Evolutionary conservation across 176 grass and related monocot species (phyloP).

Genomic region (Dendrocalamus sinicus): DNA sequence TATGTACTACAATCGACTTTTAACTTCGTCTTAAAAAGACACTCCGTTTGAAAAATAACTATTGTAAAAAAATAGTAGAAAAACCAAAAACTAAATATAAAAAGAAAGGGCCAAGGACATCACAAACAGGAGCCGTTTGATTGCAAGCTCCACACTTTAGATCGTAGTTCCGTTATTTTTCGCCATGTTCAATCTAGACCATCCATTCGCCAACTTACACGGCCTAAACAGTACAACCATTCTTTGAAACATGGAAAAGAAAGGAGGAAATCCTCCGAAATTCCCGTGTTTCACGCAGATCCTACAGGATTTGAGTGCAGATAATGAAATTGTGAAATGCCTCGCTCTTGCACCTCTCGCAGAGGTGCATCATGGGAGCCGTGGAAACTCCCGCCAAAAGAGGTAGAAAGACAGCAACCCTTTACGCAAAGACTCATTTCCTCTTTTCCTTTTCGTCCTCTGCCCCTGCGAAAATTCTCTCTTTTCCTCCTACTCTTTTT

Average conservation of each 20-base stretch:
- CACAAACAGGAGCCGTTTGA: too few species aligned
- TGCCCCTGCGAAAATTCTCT: not conserved
- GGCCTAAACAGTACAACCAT: not conserved
- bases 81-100: too few species aligned
- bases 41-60: fast-evolving
- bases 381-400: slow-evolving; percentile 30
- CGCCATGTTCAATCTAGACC: not conserved
- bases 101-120: too few species aligned
- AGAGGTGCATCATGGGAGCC: not conserved
- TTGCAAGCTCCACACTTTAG: not conserved
- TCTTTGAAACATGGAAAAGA: too few species aligned
- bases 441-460: not conserved
- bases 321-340: not conserved
- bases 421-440: not conserved
- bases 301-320: not conserved
- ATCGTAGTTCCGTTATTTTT: not conserved
- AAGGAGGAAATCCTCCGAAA: too few species aligned
- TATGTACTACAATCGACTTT: too few species aligned
- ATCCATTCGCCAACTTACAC: not conserved
- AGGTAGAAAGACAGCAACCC: not conserved
- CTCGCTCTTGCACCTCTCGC: fast-evolving
- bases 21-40: too few species aligned
- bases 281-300: too few species aligned
- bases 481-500: not conserved
- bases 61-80: too few species aligned